Evolutionary conservation across 257 asterid genomes (phyloP).

Genomic region (Capsicum chinense): DNA sequence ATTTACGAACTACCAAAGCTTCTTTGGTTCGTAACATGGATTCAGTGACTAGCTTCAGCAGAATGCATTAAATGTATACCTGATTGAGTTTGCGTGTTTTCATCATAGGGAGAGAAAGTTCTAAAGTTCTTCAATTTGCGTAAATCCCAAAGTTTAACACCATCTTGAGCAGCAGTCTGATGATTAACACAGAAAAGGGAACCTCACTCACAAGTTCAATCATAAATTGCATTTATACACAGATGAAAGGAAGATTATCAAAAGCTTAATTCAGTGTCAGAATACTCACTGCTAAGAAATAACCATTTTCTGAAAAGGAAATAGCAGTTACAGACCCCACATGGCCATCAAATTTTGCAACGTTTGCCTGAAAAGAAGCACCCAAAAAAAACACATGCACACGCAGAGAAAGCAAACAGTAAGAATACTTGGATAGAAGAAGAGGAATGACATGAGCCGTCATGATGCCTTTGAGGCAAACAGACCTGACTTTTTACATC

Average conservation of each 20-base stretch:
- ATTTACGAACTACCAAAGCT: constrained; percentile 9
- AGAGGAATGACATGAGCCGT: neutral
- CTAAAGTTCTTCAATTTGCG: constrained; percentile 91
- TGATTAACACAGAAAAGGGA: constrained; percentile 34
- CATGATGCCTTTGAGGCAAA: neutral
- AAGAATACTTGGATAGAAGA: neutral
- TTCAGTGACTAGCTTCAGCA: neutral
- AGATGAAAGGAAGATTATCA: neutral
- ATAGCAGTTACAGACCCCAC: constrained; percentile 83
- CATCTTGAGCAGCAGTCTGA: constrained; percentile 99
- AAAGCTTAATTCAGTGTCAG: constrained; percentile 21
- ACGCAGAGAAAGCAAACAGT: neutral
- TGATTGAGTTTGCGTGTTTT: constrained; percentile 79
- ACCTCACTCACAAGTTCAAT: neutral
- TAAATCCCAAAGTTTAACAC: constrained; percentile 97
- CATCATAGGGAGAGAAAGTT: constrained; percentile 82
- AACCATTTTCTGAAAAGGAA: constrained; percentile 97
- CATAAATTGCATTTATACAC: neutral
- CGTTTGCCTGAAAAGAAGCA: constrained; percentile 59
- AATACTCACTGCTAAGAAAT: constrained; percentile 86
- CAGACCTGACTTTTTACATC: constrained; percentile 98
- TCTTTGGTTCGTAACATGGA: neutral
- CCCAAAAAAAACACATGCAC: neutral
- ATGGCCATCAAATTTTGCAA: constrained; percentile 90
- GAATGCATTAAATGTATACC: constrained; percentile 46